Evolutionary conservation across 1,139 yeast species (phyloP), one percentile per base, ranked within the genome.

Genomic region (Protomyces lactucae-debilis): DNA sequence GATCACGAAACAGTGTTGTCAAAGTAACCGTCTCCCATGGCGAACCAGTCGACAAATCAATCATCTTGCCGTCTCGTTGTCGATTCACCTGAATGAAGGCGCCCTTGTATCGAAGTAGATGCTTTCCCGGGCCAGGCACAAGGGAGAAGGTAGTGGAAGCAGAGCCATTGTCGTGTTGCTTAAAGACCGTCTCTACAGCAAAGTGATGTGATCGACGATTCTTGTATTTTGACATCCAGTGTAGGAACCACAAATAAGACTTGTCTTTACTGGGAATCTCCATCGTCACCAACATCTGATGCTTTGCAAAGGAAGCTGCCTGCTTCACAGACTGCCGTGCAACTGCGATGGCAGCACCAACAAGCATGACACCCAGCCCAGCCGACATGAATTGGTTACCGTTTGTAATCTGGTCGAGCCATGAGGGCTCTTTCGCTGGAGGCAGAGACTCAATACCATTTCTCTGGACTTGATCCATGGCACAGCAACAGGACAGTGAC

Each of bases 51-150:
- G 93, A 86, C 83, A 90, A 83, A 72, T 95, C 97, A 74, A 93
- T 83, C 73, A 93, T 80, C 69, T 92, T 84, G 14, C 96, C 96
- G 0, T 95, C 87, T 70, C 99, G 80, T 74, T 93, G 98, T 68
- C 99, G 82, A 69, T 86, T 88, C 21, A 93, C 92, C 68, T 88
- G 79, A 84, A 93, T 88, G 76, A 84, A 91, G 0, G 97, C 96
- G 1, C 95, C 95, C 69, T 86, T 83, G 75, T 93, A 93, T 68
- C 83, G 80, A 67, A 93, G 84, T 76, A 93, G 80, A 75, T 93
- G 99, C 72, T 87, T 88, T 1, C 99, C 99, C 0, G 98, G 97
- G 14, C 99, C 99, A 0, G 99, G 99, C n/a, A 93, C 97, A 65
- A 93, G 82, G 55, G 91, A 85, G 74, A 93, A 92, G 66, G 85